Percentiles rank a stretch among this genome's conserved stretches.
These are phyloP conservation scores for Solanum okadae DNA, from an alignment of 257 asterid species.

Conservation along the genomic window DNA sequence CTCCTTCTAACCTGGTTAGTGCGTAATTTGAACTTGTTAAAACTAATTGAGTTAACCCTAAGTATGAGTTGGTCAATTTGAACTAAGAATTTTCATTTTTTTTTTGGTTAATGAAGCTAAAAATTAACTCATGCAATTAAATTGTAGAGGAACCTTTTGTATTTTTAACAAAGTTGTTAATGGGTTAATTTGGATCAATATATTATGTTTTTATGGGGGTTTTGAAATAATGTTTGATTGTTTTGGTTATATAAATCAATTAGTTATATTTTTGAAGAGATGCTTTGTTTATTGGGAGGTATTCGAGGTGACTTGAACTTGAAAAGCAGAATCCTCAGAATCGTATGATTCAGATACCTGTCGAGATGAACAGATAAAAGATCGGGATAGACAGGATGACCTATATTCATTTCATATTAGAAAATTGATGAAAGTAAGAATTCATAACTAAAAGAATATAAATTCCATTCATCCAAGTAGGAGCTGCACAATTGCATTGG, in stretches of 20 bases:
- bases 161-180: no score
- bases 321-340: no score
- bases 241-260: neutral
- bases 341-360: no score
- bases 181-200: no score
- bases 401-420: neutral
- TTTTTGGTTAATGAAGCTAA: neutral
- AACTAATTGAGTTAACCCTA: neutral
- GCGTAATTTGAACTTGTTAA: neutral
- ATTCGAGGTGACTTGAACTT: neutral
- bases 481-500: no score
- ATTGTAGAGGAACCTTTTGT: neutral
- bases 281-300: neutral
- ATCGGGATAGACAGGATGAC: no score
- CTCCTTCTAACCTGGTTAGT: slow-evolving; percentile 69
- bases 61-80: neutral
- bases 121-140: neutral
- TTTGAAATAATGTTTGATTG: no score
- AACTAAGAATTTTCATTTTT: neutral
- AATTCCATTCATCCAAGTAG: no score
- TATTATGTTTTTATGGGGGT: no score
- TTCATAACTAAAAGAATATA: neutral
- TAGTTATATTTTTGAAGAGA: neutral
- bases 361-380: no score
- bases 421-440: neutral